Percentiles rank a stretch among this genome's conserved stretches.
phyloP scores from a whole-genome alignment of 2,329 filamentous ascomycete genomes.

The Penicillium sp. region DNA sequence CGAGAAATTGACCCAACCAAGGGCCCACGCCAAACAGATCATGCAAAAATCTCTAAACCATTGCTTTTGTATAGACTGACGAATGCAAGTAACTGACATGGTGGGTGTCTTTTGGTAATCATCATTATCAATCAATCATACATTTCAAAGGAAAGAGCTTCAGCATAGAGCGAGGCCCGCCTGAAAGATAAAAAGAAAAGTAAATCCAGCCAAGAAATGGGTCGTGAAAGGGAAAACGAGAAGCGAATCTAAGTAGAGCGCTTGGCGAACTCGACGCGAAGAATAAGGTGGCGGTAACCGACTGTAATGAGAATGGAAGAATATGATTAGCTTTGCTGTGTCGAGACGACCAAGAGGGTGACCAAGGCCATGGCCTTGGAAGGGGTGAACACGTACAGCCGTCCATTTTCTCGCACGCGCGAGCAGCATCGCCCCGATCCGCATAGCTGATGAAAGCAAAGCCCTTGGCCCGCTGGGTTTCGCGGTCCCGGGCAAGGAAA shows the following conservation, averaged over 20 bases:
- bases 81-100: conserved; percentile 38
- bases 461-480: conserved; percentile 94
- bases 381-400: conserved; percentile 63
- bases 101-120: conserved; percentile 37
- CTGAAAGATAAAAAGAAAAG: conserved; percentile 35
- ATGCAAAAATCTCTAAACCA: conserved; percentile 31
- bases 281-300: conserved; percentile 57
- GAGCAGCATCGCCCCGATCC: conserved; percentile 84
- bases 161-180: conserved; percentile 35
- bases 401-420: conserved; percentile 97
- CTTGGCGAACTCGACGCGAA: conserved; percentile 58
- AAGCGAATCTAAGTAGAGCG: conserved; percentile 43
- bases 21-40: background rate
- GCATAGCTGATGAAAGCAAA: conserved; percentile 99
- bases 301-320: conserved; percentile 35
- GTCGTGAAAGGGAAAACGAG: conserved; percentile 33
- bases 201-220: conserved; percentile 34
- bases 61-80: conserved; percentile 37
- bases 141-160: conserved; percentile 41
- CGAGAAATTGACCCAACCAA: background rate
- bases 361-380: background rate
- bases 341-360: background rate
- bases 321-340: conserved; percentile 28
- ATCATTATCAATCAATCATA: conserved; percentile 46
- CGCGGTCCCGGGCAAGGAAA: conserved; percentile 96